A percentile compares a stretch with the other conserved stretches of the same genome.
These are phyloP conservation scores for Sonneratia alba DNA, from an alignment of 345 rosid species.

Conservation along the genomic window DNA sequence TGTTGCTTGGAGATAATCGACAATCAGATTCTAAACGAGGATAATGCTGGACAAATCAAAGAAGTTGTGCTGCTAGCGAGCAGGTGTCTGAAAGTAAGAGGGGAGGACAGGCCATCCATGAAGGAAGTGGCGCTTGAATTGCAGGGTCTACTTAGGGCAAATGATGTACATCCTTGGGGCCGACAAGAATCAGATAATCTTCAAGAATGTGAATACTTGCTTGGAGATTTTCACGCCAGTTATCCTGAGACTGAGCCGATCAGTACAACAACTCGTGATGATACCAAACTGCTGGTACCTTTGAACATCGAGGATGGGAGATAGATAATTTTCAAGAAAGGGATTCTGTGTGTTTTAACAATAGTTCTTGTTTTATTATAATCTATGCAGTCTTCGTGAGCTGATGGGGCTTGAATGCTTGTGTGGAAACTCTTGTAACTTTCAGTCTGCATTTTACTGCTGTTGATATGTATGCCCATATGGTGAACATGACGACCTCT, in stretches of 20 bases:
- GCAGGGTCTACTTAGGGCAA: slow-evolving; percentile 13
- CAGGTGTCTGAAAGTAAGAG: slow-evolving; percentile 15
- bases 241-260: background rate
- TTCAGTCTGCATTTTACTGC: too few species aligned
- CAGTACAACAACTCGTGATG: background rate
- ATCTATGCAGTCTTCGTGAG: too few species aligned
- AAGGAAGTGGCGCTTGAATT: slow-evolving; percentile 20
- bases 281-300: background rate
- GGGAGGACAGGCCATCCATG: slow-evolving; percentile 29
- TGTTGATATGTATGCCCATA: too few species aligned
- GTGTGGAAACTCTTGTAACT: too few species aligned
- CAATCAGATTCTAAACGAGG: background rate
- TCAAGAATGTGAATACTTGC: slow-evolving; percentile 2
- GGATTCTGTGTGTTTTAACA: too few species aligned
- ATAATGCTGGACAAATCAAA: background rate
- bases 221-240: background rate
- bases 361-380: too few species aligned
- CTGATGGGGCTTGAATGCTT: too few species aligned
- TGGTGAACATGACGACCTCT: too few species aligned
- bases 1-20: slow-evolving; percentile 12
- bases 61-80: slow-evolving; percentile 11
- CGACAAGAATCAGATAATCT: background rate
- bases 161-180: slow-evolving; percentile 16
- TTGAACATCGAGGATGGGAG: background rate
- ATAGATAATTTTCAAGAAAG: background rate